Conservation (phyloP, 495 filamentous ascomycete species). For the Penicillium argentinense region DNA sequence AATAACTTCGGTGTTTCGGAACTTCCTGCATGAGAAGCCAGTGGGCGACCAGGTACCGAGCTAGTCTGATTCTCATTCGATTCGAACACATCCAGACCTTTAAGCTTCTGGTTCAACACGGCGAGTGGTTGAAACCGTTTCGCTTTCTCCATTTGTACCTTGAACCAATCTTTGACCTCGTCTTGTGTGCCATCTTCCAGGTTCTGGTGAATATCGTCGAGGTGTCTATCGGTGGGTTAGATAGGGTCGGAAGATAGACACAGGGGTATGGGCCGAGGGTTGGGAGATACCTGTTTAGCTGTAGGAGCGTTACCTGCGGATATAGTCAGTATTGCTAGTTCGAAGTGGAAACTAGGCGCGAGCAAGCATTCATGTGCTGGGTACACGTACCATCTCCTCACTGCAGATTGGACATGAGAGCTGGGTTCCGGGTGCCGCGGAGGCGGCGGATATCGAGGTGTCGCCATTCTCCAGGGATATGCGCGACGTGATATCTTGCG, state of each 20-base stretch:
- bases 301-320: constrained; percentile 84
- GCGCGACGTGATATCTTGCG: constrained; percentile 58
- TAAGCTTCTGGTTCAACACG: constrained; percentile 90
- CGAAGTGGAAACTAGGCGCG: too few species aligned
- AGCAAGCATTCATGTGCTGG: too few species aligned
- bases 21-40: constrained; percentile 30
- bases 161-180: constrained; percentile 98
- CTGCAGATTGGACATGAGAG: constrained; percentile 93
- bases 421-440: constrained; percentile 56
- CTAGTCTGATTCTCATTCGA: constrained; percentile 70
- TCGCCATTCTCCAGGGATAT: constrained; percentile 56
- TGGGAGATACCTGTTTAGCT: constrained; percentile 74
- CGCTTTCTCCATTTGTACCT: constrained; percentile 91
- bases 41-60: constrained; percentile 28
- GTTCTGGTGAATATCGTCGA: constrained; percentile 91
- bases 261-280: not conserved
- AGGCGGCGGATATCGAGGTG: constrained; percentile 46
- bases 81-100: constrained; percentile 96
- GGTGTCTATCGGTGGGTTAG: constrained; percentile 58
- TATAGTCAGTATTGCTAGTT: constrained; percentile 4
- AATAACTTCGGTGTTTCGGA: constrained; percentile 37
- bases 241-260: not conserved
- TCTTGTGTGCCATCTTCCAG: constrained; percentile 92
- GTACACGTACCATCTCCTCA: constrained; percentile 79
- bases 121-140: constrained; percentile 94